Evolutionary conservation across 2,329 filamentous ascomycete genomes (phyloP).

Genomic region (Colletotrichum tropicicola): DNA sequence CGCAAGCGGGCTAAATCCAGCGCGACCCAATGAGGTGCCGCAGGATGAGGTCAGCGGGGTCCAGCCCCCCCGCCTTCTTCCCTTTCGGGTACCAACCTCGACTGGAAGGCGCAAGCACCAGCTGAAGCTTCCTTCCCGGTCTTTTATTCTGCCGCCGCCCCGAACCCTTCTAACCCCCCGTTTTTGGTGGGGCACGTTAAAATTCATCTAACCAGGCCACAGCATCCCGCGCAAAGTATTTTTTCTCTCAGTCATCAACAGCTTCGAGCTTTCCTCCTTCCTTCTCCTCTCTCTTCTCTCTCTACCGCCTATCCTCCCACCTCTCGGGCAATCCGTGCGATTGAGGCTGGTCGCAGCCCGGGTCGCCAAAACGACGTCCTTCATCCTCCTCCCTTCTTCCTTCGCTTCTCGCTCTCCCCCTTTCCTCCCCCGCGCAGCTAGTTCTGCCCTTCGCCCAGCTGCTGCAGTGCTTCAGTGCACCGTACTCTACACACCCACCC

Average conservation of each 20-base stretch:
- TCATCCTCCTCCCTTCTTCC: conserved; percentile 44
- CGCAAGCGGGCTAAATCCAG: conserved; percentile 15
- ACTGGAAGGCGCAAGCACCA: too few species aligned
- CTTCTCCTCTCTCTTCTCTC: conserved; percentile 22
- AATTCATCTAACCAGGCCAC: conserved; percentile 32
- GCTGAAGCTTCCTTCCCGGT: too few species aligned
- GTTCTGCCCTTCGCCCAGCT: conserved; percentile 68
- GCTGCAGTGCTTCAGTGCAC: conserved; percentile 62
- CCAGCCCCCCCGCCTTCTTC: conserved; percentile 17
- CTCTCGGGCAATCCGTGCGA: conserved; percentile 32
- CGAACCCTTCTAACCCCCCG: conserved; percentile 12
- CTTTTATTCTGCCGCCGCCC: conserved; percentile 16
- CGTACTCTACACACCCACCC: conserved; percentile 56
- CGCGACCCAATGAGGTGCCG: conserved; percentile 20
- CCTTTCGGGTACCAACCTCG: too few species aligned
- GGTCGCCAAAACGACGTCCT: conserved; percentile 54
- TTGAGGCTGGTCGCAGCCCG: conserved; percentile 53
- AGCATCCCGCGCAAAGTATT: conserved; percentile 28
- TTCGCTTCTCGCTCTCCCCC: conserved; percentile 64
- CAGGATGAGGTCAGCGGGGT: conserved; percentile 21
- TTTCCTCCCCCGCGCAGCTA: conserved; percentile 69
- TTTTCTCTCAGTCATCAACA: conserved; percentile 30
- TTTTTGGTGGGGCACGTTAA: conserved; percentile 29
- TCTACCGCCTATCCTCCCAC: conserved; percentile 21
- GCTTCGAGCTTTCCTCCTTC: conserved; percentile 36